These are phyloP conservation scores for Rhodotorula diobovata DNA, from an alignment of 768 basidiomycete species.

Conservation along the genomic window DNA sequence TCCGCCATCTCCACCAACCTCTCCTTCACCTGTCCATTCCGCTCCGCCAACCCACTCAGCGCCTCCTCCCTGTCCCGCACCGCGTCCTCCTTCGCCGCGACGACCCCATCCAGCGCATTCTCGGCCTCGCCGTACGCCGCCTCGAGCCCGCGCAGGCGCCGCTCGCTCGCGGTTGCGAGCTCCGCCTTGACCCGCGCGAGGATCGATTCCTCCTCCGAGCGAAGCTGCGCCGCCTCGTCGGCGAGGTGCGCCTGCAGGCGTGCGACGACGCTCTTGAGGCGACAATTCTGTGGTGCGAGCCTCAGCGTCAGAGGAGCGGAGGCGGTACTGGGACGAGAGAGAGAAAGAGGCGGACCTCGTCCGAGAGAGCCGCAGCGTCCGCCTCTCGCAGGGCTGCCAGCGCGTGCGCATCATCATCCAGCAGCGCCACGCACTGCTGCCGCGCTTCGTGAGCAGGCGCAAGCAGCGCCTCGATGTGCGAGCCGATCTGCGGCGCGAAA, in stretches of 20 bases:
- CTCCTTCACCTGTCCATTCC: background rate
- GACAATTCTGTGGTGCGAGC: conserved; percentile 4
- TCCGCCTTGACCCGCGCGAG: background rate
- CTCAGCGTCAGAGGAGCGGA: background rate
- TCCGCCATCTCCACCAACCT: background rate
- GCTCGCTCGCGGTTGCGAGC: background rate
- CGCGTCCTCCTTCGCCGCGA: too few species aligned
- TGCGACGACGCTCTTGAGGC: background rate
- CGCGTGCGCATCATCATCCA: background rate
- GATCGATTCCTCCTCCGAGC: background rate
- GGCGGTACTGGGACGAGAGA: fast-evolving
- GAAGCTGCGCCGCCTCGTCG: background rate
- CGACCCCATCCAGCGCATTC: background rate
- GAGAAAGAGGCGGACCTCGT: background rate
- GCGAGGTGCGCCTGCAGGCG: background rate
- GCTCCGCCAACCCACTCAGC: background rate
- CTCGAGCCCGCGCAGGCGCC: background rate
- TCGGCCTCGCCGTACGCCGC: background rate
- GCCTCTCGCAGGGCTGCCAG: background rate
- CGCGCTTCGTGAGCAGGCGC: background rate
- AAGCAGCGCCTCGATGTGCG: conserved; percentile 1
- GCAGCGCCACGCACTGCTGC: background rate
- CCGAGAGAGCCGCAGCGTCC: background rate
- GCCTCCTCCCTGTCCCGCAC: background rate
- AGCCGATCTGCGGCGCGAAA: background rate